Evolutionary conservation across 1,139 yeast species (phyloP), one percentile per base, ranked within the genome.

Genomic region (Trichomonascaceae sp.): DNA sequence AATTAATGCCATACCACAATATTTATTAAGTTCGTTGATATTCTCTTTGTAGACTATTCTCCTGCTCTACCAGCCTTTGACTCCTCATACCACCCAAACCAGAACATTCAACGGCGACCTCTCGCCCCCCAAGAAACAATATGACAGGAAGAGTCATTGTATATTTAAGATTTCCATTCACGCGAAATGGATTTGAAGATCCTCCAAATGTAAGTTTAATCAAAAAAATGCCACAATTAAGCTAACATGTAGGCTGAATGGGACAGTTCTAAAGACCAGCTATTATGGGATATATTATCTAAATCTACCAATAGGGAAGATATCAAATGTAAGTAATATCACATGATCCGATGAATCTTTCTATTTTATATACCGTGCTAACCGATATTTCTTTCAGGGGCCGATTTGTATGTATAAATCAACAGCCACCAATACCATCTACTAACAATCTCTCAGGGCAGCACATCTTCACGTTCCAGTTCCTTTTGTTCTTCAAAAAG

Each of bases 401-500:
- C 20, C 45, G 49, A 55, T 39, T 41, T 47, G 36, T 47, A 41
- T 43, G 43, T 51, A 24, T 20, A 36, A 15, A n/a, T n/a, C n/a
- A n/a, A n/a, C n/a, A n/a, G n/a, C n/a, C n/a, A n/a, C n/a, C n/a
- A n/a, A n/a, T n/a, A n/a, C n/a, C n/a, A n/a, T n/a, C n/a, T n/a
- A 32, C 41, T 36, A 36, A 36, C 41, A 4, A n/a, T 22, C 24
- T 7, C 8, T 30, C 30, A 57, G 61, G 43, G 73, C 72, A 3
- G 45, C 53, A 13, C 55, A 64, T 53, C 74, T 75, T 53, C 61
- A 66, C 10, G 79, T 74, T 1, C 66, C 77, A 2, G 69, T 69
- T 6, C 69, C 73, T 7, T 76, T 74, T 53, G 63, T 76, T 2
- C 70, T 75, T 22, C 78, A 75, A 57, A 78, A 76, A 56, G 77